Evolutionary conservation across 1,284 basidiomycete species (phyloP), one percentile per base, ranked within the genome.

Genomic region (Neolentinus lepideus): DNA sequence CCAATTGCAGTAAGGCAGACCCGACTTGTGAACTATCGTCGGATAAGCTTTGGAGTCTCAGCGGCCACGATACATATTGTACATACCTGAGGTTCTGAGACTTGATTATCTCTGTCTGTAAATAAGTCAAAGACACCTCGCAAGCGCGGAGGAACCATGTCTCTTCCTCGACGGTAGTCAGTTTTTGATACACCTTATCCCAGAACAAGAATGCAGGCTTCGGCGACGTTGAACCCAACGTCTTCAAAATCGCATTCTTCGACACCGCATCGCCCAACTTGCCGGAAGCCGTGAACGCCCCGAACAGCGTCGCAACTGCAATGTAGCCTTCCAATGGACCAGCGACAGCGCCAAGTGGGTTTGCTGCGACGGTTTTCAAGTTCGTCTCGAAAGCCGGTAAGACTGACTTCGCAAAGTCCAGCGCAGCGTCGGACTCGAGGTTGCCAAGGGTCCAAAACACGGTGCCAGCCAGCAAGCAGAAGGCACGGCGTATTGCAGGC

Each of bases 191-290:
- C 0, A 91, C 83, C 68, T 90, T 94, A 56, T 94, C 92, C 81
- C 84, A 92, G 21, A 95, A 65, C 38, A 97, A 67, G 72, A 96
- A 96, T 1, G 88, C 88, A 0, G 92, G 90, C 66, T 93, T 96
- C 4, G 76, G 67, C 1, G 76, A 67, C 1, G 73, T 74, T 8
- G 75, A 64, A 6, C 69, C 64, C 10, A 87, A 67, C 0, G 74
- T 69, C 47, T 79, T 75, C 10, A 82, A 61, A 0, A 69, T 70
- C 19, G 76, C 51, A 64, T 82, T 75, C 56, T 62, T 67, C 24
- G 71, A 66, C 21, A 74, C 63, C 11, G 66, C 36, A 29, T 72
- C 67, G 51, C 71, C 77, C 58, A 84, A 81, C 61, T 74, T 69
- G 22, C 73, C 73, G n/a, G 73, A 77, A 47, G 67, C 68, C 16